Percentiles rank a stretch among this genome's conserved stretches.
Evolutionary conservation across 2,329 filamentous ascomycete genomes (phyloP).

Genomic region (Metarhizium humberi): DNA sequence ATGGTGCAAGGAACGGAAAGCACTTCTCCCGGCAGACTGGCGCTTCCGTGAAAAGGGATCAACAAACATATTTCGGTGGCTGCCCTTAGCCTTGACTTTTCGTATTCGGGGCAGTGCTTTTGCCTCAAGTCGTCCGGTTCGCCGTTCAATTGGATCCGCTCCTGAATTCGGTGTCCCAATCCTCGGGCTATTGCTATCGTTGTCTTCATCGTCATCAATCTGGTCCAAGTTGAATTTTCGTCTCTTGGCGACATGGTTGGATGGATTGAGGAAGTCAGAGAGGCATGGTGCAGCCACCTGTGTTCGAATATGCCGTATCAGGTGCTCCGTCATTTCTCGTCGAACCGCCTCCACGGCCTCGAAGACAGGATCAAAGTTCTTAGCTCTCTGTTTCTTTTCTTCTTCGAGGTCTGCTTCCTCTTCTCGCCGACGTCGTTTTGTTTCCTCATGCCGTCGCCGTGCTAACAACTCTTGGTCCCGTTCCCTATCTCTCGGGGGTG

Average conservation of each 20-base stretch:
- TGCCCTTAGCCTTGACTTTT: slow-evolving; percentile 50
- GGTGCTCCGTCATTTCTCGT: slow-evolving; percentile 73
- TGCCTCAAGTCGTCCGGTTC: slow-evolving; percentile 43
- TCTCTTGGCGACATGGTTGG: slow-evolving; percentile 69
- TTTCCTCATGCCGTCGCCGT: slow-evolving; percentile 52
- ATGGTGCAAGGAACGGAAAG: slow-evolving; percentile 75
- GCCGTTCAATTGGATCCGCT: slow-evolving; percentile 51
- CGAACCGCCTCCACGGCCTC: slow-evolving; percentile 75
- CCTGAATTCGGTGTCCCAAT: slow-evolving; percentile 58
- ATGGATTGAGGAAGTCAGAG: slow-evolving; percentile 73
- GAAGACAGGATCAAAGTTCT: slow-evolving; percentile 79
- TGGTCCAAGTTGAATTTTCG: slow-evolving; percentile 70
- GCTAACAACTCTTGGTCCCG: slow-evolving; percentile 12
- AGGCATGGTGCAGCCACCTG: slow-evolving; percentile 76
- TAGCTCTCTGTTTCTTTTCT: slow-evolving; percentile 79
- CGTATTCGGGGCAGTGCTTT: slow-evolving; percentile 66
- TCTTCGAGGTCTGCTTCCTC: slow-evolving; percentile 78
- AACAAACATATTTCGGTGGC: slow-evolving; percentile 50
- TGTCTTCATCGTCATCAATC: slow-evolving; percentile 46
- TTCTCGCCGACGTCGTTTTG: slow-evolving; percentile 56
- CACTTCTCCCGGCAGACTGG: slow-evolving; percentile 45
- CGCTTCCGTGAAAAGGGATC: slow-evolving; percentile 59
- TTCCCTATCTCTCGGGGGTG: slow-evolving; percentile 8
- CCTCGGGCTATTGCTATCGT: slow-evolving; percentile 50
- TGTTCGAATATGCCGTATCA: slow-evolving; percentile 81